Evolutionary conservation across 345 rosid genomes (phyloP), one percentile per base, ranked within the genome.

Genomic region (Murraya paniculata): DNA sequence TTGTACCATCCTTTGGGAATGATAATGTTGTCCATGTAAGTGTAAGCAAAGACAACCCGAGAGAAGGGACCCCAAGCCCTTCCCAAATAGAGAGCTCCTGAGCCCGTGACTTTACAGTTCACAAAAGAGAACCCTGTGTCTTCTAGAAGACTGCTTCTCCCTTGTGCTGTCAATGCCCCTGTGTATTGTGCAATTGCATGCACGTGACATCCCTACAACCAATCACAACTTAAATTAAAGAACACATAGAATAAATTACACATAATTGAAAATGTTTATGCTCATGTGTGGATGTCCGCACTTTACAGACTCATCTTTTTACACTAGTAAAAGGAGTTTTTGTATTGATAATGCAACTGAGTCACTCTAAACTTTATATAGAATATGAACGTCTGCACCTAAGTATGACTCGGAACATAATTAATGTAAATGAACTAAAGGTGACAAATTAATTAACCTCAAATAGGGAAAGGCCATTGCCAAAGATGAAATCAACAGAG

Each of bases 31-130:
- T 96, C 99, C 99, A 94, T 94, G 58, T 91, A 90, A 22, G 99
- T 96, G 81, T 91, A 96, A 41, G 99, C 99, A 81, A 96, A 96
- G 82, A 96, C 88, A 1, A 96, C 99, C 72, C 99, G 87, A 4
- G 99, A 96, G 81, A 96, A 96, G 24, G 99, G 94, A 41, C 99
- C 98, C 99, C 99, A 96, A 5, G 99, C 98, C 77, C 99, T 86
- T 5, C 99, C 99, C 18, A 96, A 89, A 76, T 88, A 96, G 7
- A 96, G 88, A 2, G 93, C 99, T 16, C 99, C 99, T 0, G 99
- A 94, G 6, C 98, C 99, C 74, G 99, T 96, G 85, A 96, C 95
- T 83, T 92, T 92, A 75, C 99, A 94, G 77, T 91, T 90, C 38
- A 96, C 91, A 59, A 96, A 96, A 2, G 99, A 96, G 91, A 96